Evolutionary conservation across 1,284 basidiomycete species (phyloP), one percentile per base, ranked within the genome.

Genomic region (Puccinia horiana): DNA sequence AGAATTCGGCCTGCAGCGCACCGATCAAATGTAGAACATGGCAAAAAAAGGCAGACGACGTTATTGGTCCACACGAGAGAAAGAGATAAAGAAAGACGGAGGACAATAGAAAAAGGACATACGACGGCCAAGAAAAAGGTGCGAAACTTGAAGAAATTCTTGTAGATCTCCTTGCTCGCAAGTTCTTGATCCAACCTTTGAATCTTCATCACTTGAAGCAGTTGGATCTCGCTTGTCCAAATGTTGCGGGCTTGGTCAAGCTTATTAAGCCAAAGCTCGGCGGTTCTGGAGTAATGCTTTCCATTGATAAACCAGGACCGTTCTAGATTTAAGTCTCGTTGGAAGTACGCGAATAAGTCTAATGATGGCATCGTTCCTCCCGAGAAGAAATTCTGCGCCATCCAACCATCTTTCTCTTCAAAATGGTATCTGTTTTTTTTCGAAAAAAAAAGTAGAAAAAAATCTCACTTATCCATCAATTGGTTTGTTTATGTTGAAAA

Each of bases 301-400:
- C 92, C 92, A 83, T 91, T 90, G 79, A 93, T 85, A 85, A 89
- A 93, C 90, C 90, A 92, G 84, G 89, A 92, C 80, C 87, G 88
- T 70, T 91, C 84, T 18, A 92, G 88, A 1, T 89, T 90, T 42
- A 92, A 85, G 84, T 93, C 89, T 76, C 90, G 88, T 85, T 93
- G 92, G 87, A 93, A 93, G 85, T 93, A 92, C 0, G 90, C 87
- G 76, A 93, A 89, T 23, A 93, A 88, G 85, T 94, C 92, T 85
- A 91, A 90, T 12, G 91, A 91, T 49, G 90, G 89, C 90, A 91
- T 92, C 8, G 87, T 88, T 0, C 86, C 87, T 67, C 91, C 92
- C 4, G 91, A 91, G 86, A 93, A 93, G 88, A 93, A 93, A 77
- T 91, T 92, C 86, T 91, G 89, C 72, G 91, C 90, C 92, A 93